These are phyloP conservation scores for Beta lomatogona DNA, from an alignment of 179 eudicot species.

Conservation along the genomic window DNA sequence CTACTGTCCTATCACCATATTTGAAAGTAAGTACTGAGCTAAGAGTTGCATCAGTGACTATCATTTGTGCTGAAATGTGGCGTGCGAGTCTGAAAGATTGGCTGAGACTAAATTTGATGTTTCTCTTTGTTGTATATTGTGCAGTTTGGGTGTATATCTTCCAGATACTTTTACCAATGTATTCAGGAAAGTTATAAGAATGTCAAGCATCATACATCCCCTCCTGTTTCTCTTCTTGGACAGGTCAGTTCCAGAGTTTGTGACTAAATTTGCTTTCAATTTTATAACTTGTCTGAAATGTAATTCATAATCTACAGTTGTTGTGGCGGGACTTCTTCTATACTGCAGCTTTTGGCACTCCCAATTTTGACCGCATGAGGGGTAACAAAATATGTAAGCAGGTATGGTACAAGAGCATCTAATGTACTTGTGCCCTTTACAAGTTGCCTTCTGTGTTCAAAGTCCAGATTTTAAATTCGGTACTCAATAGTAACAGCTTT, in stretches of 20 bases:
- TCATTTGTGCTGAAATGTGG: slow-evolving; percentile 4
- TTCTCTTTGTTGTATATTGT: slow-evolving; percentile 1
- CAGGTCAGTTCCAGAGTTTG: slow-evolving; percentile 48
- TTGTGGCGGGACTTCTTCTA: slow-evolving; percentile 95
- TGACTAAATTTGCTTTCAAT: background rate
- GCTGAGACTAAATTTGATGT: background rate
- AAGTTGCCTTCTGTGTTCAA: background rate
- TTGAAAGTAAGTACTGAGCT: slow-evolving; percentile 60
- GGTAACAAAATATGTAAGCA: slow-evolving; percentile 84
- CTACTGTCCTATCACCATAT: slow-evolving; percentile 88
- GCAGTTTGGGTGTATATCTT: slow-evolving; percentile 93
- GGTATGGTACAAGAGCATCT: slow-evolving; percentile 40
- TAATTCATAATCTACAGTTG: slow-evolving; percentile 46
- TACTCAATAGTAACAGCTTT: background rate
- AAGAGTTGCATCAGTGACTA: background rate
- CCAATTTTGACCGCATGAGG: slow-evolving; percentile 76
- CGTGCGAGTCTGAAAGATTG: background rate
- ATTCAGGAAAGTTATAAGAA: slow-evolving; percentile 58
- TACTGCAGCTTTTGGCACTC: slow-evolving; percentile 80
- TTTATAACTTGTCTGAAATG: background rate
- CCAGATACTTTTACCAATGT: slow-evolving; percentile 84
- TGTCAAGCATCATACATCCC: slow-evolving; percentile 65
- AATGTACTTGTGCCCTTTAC: background rate
- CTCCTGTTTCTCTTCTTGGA: slow-evolving; percentile 96
- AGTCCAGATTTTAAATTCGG: background rate